Base-by-base conservation (phyloP, 192 early-diverging fungal genomes). In the Mortierella antarctica region DNA sequence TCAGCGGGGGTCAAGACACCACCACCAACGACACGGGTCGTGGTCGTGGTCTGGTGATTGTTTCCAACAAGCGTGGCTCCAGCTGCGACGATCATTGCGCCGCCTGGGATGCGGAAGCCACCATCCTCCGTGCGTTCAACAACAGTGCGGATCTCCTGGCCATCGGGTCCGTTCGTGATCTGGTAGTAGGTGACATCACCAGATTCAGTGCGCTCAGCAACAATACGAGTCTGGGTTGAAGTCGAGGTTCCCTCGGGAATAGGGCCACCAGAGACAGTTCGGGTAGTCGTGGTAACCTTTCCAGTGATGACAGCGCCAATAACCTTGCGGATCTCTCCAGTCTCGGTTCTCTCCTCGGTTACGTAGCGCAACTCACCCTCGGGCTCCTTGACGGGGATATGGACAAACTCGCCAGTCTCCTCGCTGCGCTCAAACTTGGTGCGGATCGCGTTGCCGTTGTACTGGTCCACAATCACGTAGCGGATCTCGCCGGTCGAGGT, bases 331-430 rank as follows among this genome's bases (percentile, higher is more conserved):
- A 71, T 71, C 65, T 80, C 76, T 45, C 76, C 76, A 44, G 76
- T 45, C 59, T 80, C 76, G 52, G 76, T 71, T 31, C 52, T 57
- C 69, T 80, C 76, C 47, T 80, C 69, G 13, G 48, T 80, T 2
- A 80, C 76, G 67, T 80, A 80, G 60, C 76, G 76, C 53, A 80
- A 47, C 47, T 80, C 76, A 71, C 76, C 76, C 76, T 80, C 76
- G 49, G 76, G 76, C 54, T 80, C 77, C 70, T 80, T 80, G 59
- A 80, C 77, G 47, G 77, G 77, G 65, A 67, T 80, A 21, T 80
- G 77, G 54, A 72, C 70, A 55, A 65, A 71, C 65, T 80, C 76
- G 54, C 76, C 76, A 52, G 70, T 80, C 59, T 80, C 77, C 70
- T 67, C 65, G 51, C 51, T 71, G 54, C 67, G 67, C 48, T 80